Conservation (phyloP, 1,284 basidiomycete genomes). For the Cystobasidium pallidum region DNA sequence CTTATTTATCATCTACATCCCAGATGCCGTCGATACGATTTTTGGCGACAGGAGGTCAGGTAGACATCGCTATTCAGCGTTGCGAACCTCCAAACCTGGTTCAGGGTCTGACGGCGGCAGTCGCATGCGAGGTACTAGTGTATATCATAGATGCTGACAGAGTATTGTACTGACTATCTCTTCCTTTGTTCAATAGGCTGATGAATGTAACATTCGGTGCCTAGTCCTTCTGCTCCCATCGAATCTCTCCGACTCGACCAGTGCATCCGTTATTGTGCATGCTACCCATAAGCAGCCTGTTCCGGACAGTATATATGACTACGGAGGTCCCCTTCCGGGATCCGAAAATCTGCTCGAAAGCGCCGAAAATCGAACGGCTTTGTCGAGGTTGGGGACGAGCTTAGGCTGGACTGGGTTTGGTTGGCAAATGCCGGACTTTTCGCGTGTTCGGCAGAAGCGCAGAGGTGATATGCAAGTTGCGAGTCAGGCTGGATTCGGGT, state of each 20-base stretch:
- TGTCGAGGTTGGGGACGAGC: background rate
- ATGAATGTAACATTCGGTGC: constrained; percentile 6
- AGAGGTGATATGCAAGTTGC: background rate
- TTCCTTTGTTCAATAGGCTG: background rate
- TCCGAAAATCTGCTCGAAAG: constrained; percentile 1
- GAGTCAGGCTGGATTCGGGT: constrained; percentile 31
- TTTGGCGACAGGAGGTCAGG: background rate
- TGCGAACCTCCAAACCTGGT: constrained; percentile 40
- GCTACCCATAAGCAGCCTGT: constrained; percentile 11
- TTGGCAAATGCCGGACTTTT: background rate
- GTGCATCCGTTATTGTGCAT: background rate
- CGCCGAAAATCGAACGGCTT: background rate
- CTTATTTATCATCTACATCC: constrained; percentile 17
- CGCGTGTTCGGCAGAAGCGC: background rate
- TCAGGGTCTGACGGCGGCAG: constrained; percentile 21
- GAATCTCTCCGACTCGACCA: constrained; percentile 21
- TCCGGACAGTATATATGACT: constrained; percentile 37
- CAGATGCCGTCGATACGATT: constrained; percentile 5
- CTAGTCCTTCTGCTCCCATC: constrained; percentile 28
- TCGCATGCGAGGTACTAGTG: constrained; percentile 16
- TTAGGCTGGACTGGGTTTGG: constrained; percentile 24
- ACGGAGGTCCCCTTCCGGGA: constrained; percentile 29
- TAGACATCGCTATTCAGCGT: background rate
- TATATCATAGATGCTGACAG: background rate
- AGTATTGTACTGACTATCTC: background rate